Base-by-base conservation (phyloP, 1,139 yeast species). In the Chernovozyma aurita region DNA sequence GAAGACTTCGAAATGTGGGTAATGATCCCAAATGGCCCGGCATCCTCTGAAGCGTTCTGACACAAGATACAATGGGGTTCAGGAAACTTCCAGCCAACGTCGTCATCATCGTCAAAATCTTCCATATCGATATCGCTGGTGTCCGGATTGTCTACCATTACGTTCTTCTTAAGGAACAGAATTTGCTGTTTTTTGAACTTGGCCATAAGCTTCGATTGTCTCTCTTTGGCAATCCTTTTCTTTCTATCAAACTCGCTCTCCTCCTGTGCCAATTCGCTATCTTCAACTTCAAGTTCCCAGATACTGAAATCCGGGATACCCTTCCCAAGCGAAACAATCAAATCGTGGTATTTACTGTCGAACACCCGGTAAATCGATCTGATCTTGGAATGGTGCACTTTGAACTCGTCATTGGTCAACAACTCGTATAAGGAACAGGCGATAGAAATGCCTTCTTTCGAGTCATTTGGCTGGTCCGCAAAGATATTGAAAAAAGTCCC, bases 1-100 rank as follows among this genome's bases (percentile, higher is more conserved):
- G 85, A 75, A 0, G 85, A 67, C 32, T 71, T 72, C 3, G 79
- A 65, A 21, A 82, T 65, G 49, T 78, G 73, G 8, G 83, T 72
- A 30, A 85, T 76, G 13, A 84, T 71, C 0, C 95, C 97, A 61
- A 84, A 87, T 0, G 86, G 76, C 9, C 85, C 88, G 18, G 77
- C 76, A 33, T 75, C 73, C 18, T 73, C 77, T 3, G 80, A 73
- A 0, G 88, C 82, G 77, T 86, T 87, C 48, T 90, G 95, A 55
- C 98, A 92, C 22, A 92, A 69, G 28, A 90, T 82, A 54, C 98
- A 92, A 42, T 80, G 84, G 28, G 82, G 81, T 29, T 80, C 84
- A 0, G 95, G 95, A 49, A 76, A 87, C 28, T 63, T 63, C 95
- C 95, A 85, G 6, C 68, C 73, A 2, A 53, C 58, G 9, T 52